Percentiles rank a stretch among this genome's conserved stretches.
phyloP scores from a whole-genome alignment of 1,284 basidiomycete species.

The Peniophora sp. region DNA sequence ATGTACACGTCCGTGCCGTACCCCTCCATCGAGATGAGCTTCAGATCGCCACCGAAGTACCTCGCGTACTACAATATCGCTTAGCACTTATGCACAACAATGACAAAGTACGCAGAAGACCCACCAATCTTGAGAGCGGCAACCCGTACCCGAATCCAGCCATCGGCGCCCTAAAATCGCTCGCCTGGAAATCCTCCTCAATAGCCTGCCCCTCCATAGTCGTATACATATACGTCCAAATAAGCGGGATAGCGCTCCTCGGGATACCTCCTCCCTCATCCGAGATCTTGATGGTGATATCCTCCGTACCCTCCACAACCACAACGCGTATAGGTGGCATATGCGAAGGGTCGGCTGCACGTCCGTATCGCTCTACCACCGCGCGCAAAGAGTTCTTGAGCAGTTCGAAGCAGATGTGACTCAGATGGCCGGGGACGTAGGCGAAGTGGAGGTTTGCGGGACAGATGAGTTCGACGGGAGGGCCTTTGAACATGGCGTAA shows the following conservation, averaged over 20 bases:
- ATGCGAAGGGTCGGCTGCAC: conserved; percentile 62
- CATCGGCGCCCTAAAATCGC: conserved; percentile 98
- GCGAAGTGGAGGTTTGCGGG: conserved; percentile 84
- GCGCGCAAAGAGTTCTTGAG: conserved; percentile 97
- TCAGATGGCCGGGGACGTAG: conserved; percentile 94
- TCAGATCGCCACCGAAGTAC: conserved; percentile 96
- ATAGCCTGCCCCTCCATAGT: conserved; percentile 91
- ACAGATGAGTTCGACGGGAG: conserved; percentile 95
- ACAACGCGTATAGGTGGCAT: conserved; percentile 97
- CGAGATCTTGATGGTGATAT: conserved; percentile 98
- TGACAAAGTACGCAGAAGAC: conserved; percentile 23
- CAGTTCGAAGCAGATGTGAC: conserved; percentile 97
- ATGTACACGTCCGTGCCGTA: conserved; percentile 92
- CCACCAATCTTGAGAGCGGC: conserved; percentile 81
- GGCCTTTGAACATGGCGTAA: conserved; percentile 92
- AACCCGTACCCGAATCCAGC: conserved; percentile 96
- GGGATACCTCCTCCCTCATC: conserved; percentile 97
- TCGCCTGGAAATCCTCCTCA: conserved; percentile 82
- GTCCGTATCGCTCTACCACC: conserved; percentile 89
- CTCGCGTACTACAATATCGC: conserved; percentile 68
- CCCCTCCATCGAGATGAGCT: conserved; percentile 96
- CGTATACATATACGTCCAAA: conserved; percentile 99
- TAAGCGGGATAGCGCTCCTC: conserved; percentile 86
- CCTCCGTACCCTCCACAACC: conserved; percentile 90
- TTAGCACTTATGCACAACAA: conserved; percentile 1